Conservation (phyloP, 768 basidiomycete species). For the Kwoniella dejecticola region DNA sequence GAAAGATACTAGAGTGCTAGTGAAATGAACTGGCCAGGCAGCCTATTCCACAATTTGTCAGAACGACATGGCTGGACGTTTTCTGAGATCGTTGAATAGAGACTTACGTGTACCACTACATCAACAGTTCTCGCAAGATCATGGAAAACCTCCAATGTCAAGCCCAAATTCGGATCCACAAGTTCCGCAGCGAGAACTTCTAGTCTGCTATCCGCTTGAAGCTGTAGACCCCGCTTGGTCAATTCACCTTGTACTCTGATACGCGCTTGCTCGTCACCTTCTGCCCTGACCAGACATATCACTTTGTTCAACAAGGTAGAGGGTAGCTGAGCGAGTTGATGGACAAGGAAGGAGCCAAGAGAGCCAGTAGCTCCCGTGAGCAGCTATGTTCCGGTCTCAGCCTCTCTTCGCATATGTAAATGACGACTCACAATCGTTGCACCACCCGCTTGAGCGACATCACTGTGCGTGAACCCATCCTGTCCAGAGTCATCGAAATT, state of each 20-base stretch:
- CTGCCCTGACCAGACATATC: conserved; percentile 50
- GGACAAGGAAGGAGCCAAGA: conserved; percentile 45
- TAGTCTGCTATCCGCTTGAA: background rate
- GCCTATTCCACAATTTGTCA: conserved; percentile 26
- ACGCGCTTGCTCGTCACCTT: conserved; percentile 26
- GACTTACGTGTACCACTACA: conserved; percentile 44
- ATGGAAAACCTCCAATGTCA: conserved; percentile 25
- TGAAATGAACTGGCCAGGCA: conserved; percentile 54
- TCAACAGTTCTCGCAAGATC: conserved; percentile 22
- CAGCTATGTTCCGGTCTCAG: conserved; percentile 24
- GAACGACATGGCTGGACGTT: too few relatives aligned
- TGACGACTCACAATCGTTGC: conserved; percentile 25
- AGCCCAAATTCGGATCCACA: conserved; percentile 24
- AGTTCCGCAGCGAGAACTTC: conserved; percentile 20
- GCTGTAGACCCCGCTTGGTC: conserved; percentile 7
- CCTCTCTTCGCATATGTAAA: background rate
- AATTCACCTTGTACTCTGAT: conserved; percentile 23
- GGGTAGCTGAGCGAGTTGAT: conserved; percentile 17
- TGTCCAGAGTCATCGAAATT: conserved; percentile 9
- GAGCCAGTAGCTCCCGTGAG: conserved; percentile 54
- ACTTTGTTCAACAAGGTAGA: conserved; percentile 22
- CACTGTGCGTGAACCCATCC: too few relatives aligned
- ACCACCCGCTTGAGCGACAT: too few relatives aligned
- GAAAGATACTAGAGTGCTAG: conserved; percentile 46
- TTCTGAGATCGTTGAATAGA: too few relatives aligned